These are phyloP conservation scores for Cryptococcus sp. DNA, from an alignment of 1,284 basidiomycete genomes.

Conservation along the genomic window DNA sequence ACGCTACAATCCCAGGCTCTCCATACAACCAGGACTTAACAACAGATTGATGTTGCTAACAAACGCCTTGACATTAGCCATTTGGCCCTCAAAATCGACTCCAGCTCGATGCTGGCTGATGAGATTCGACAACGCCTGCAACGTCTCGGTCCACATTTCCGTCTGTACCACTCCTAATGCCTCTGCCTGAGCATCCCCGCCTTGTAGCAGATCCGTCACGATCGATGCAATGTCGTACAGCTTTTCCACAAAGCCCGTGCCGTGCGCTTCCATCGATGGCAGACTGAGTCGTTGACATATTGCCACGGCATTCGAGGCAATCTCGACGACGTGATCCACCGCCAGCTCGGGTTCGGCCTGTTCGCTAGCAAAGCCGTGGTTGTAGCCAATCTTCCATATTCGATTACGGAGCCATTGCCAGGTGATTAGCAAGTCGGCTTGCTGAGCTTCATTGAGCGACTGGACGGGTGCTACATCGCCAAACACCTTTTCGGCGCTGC, in stretches of 20 bases:
- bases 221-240: constrained; percentile 22
- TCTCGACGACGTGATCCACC: constrained; percentile 21
- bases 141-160: not conserved
- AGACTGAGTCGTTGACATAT: constrained; percentile 19
- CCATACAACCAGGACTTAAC: not conserved
- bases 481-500: constrained; percentile 19
- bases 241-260: constrained; percentile 32
- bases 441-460: constrained; percentile 20
- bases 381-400: constrained; percentile 21
- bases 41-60: not conserved
- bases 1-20: not conserved
- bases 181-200: not conserved
- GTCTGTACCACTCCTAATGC: not conserved
- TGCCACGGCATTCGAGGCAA: constrained; percentile 17
- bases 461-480: constrained; percentile 10
- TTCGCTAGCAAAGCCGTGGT: constrained; percentile 19
- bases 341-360: constrained; percentile 13
- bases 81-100: not conserved
- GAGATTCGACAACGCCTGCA: not conserved
- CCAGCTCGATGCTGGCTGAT: not conserved
- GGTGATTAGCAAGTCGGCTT: constrained; percentile 31
- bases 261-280: constrained; percentile 27
- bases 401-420: constrained; percentile 35
- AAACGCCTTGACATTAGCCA: not conserved
- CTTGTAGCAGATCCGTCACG: not conserved